Percentiles rank a stretch among this genome's conserved stretches.
Conservation (phyloP, 2,329 filamentous ascomycete genomes). For the Mycosphaerella arachidis region DNA sequence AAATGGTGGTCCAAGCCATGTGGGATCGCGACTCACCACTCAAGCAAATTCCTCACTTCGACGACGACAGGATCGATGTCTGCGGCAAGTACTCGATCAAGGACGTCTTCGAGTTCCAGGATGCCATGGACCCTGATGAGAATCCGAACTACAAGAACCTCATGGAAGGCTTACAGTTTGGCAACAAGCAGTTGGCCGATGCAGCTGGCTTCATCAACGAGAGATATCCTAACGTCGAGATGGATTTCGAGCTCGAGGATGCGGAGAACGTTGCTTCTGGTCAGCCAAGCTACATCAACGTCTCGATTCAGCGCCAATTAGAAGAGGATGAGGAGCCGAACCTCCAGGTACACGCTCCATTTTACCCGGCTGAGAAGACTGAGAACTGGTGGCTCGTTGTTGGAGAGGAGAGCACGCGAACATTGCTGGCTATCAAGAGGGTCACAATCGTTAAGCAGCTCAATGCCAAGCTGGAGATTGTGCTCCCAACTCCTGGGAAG, state of each 20-base stretch:
- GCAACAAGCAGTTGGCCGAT: constrained; percentile 75
- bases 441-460: constrained; percentile 78
- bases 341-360: constrained; percentile 84
- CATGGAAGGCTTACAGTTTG: constrained; percentile 71
- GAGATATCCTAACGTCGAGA: constrained; percentile 90
- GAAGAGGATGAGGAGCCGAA: constrained; percentile 70
- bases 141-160: constrained; percentile 76
- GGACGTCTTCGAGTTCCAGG: constrained; percentile 97
- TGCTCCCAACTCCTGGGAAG: constrained; percentile 75
- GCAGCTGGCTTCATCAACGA: constrained; percentile 94
- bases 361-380: constrained; percentile 86
- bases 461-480: constrained; percentile 79
- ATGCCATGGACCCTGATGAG: constrained; percentile 94
- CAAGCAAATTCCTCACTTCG: constrained; percentile 96
- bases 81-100: constrained; percentile 79
- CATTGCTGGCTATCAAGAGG: constrained; percentile 85
- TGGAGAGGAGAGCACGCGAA: constrained; percentile 84
- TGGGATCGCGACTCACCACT: constrained; percentile 97
- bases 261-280: constrained; percentile 74
- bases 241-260: constrained; percentile 83
- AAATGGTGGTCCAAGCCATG: constrained; percentile 98
- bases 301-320: constrained; percentile 79
- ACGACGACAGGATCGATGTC: constrained; percentile 73
- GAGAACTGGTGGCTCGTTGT: constrained; percentile 99
- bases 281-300: constrained; percentile 73